Base-by-base conservation (phyloP, 2,329 filamentous ascomycete genomes). In the Periglandula ipomoeae region DNA sequence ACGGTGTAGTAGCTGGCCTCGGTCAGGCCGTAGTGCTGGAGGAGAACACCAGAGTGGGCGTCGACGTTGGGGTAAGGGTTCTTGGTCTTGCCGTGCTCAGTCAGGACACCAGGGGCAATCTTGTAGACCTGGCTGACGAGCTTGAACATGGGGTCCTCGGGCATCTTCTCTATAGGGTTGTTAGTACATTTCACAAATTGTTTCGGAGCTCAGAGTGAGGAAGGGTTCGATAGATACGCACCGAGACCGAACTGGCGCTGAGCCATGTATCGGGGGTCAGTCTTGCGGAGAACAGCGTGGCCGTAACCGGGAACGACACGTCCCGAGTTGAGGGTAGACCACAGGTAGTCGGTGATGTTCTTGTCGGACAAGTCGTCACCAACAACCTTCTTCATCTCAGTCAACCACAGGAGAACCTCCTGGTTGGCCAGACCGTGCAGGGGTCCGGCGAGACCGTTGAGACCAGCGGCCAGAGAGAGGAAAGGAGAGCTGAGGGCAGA, bases 1-100 rank as follows among this genome's bases (percentile, higher is more conserved):
- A 98, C 93, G 55, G 93, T 98, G 87, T 98, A 98, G 85, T 94
- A 98, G 85, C 84, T 97, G 73, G 93, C 87, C 81, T 98, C 91
- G 56, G 87, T 97, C 70, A 98, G 79, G 65, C 93, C 93, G 76
- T 98, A 98, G 85, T 98, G 93, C 79, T 98, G 93, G 61, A 98
- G 88, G 58, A 98, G 88, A 59, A 98, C 93, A 80, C 93, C 93
- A 27, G 90, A 96, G 86, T 97, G 93, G 65, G 91, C 90, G 67
- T 97, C 91, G 65, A 97, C 90, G 78, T 97, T 97, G 73, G 93
- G 93, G 82, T 81, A 97, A 59, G 91, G 91, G 87, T 97, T 96
- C 87, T 97, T 97, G 80, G 91, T 97, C 88, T 98, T 98, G 77
- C 93, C 93, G 79, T 98, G 93, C 84, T 98, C 89, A 59, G 93